A percentile compares a stretch with the other conserved stretches of the same genome.
phyloP scores from a whole-genome alignment of 306 rosid species.

The Mimosa pudica region DNA sequence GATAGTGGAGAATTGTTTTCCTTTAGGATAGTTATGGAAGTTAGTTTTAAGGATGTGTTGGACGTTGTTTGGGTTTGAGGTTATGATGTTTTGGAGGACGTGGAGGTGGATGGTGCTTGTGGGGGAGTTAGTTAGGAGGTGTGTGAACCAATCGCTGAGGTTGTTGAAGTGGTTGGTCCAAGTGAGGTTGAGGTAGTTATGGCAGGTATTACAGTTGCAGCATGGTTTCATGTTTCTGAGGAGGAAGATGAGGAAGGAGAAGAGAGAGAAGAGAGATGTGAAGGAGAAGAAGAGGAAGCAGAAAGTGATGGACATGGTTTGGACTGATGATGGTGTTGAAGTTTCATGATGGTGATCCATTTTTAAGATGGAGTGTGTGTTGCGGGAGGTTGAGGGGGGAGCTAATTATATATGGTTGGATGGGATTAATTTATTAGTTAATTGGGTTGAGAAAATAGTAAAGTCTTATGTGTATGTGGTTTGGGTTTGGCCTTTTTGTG shows the following conservation, averaged over 20 bases:
- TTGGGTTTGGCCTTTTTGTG: background rate
- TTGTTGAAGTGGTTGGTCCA: slow-evolving; percentile 54
- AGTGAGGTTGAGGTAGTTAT: slow-evolving; percentile 41
- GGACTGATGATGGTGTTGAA: background rate
- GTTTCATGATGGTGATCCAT: slow-evolving; percentile 25
- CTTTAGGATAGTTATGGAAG: slow-evolving; percentile 83
- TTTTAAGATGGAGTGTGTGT: background rate
- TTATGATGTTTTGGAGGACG: slow-evolving; percentile 65
- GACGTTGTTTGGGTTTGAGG: slow-evolving; percentile 71
- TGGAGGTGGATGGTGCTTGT: slow-evolving; percentile 65
- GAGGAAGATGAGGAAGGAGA: slow-evolving; percentile 62
- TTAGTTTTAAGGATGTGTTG: slow-evolving; percentile 72
- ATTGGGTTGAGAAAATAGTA: background rate
- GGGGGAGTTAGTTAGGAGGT: slow-evolving; percentile 58
- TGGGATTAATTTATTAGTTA: background rate
- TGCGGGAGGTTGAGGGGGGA: background rate
- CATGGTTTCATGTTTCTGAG: slow-evolving; percentile 59
- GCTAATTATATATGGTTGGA: background rate
- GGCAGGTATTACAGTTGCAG: slow-evolving; percentile 71
- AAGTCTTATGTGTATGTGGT: background rate
- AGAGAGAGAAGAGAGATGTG: slow-evolving; percentile 53
- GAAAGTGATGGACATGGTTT: slow-evolving; percentile 47
- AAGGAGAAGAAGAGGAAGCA: slow-evolving; percentile 65
- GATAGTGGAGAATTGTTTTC: slow-evolving; percentile 63
- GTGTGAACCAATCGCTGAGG: slow-evolving; percentile 79